Evolutionary conservation across 768 basidiomycete genomes (phyloP), one percentile per base, ranked within the genome.

Genomic region (Chlorophyllum brunneum): DNA sequence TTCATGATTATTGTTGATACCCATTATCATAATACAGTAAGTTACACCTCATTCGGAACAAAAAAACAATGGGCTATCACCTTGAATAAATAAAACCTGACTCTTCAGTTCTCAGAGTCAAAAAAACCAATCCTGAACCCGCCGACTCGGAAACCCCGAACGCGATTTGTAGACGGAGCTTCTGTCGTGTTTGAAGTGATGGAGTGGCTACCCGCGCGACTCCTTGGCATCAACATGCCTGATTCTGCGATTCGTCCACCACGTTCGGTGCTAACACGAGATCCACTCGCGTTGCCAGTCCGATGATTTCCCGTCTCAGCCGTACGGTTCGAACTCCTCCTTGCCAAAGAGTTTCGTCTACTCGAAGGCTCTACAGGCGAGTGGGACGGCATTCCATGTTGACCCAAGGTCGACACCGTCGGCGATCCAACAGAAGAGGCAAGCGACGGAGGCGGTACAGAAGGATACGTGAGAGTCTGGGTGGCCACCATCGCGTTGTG

Each of bases 391-490:
- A 81, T 81, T n/a, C 77, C 69, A 48, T 68, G 69, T 13, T 75
- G 70, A 49, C 73, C 71, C 52, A 71, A 67, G 56, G 71, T 76
- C 10, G 78, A 71, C 15, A 80, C 74, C 22, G 73, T 75, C 6
- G 86, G 84, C 4, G 85, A 86, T 11, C 89, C 89, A 58, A 88
- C 85, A 8, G 86, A 88, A 5, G 85, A 87, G 4, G 86, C 87
- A 23, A 90, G 67, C 1, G 86, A 88, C 2, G 90, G 90, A 9
- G 90, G 90, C 2, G 91, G 90, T 0, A 92, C 91, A 5, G 83
- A 84, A 0, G 90, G 90, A 59, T 93, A 93, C 4, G 87, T 79
- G 45, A 92, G 73, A 11, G 70, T 48, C 72, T 67, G 5, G 61
- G 66, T 7, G 61, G 71, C 48, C 58, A 65, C 65, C 24, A 72